Evolutionary conservation across 1,284 basidiomycete species (phyloP).

Genomic region (Tilletia walkeri): DNA sequence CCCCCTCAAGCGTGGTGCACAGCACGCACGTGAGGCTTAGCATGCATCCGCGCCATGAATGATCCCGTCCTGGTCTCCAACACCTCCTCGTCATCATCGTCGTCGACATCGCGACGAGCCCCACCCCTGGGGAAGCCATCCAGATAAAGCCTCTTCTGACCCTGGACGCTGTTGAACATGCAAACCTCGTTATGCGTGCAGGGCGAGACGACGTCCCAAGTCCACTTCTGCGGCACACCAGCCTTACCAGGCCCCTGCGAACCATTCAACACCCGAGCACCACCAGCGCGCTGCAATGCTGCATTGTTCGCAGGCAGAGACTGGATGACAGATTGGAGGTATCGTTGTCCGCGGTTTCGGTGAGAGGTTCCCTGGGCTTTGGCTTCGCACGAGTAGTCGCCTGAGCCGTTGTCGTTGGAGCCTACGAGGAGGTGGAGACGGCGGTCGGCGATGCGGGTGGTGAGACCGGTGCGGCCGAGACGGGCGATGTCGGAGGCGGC

Average conservation of each 20-base stretch:
- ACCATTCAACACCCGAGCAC: neutral
- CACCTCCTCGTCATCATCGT: slow-evolving; percentile 5
- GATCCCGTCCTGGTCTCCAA: neutral
- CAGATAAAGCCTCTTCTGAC: slow-evolving; percentile 6
- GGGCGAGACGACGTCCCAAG: neutral
- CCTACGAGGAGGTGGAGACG: neutral
- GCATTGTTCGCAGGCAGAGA: slow-evolving; percentile 15
- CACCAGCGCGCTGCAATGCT: neutral
- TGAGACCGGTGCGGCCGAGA: slow-evolving; percentile 11
- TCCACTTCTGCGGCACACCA: neutral
- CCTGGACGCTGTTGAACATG: slow-evolving; percentile 6
- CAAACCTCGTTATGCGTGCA: slow-evolving; percentile 8
- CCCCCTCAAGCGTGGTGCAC: neutral
- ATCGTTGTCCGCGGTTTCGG: slow-evolving; percentile 12
- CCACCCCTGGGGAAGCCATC: slow-evolving; percentile 9
- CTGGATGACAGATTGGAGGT: slow-evolving; percentile 10
- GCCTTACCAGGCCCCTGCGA: neutral
- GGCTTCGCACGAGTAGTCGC: slow-evolving; percentile 15
- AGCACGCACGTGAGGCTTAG: slow-evolving; percentile 6
- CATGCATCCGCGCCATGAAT: neutral
- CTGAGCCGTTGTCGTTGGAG: slow-evolving; percentile 7
- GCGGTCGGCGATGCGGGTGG: neutral
- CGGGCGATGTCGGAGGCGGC: slow-evolving; percentile 1
- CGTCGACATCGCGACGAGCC: neutral
- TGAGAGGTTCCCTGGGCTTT: neutral